Evolutionary conservation across 306 rosid genomes (phyloP), one percentile per base, ranked within the genome.

Genomic region (Pyrus bretschneideri): DNA sequence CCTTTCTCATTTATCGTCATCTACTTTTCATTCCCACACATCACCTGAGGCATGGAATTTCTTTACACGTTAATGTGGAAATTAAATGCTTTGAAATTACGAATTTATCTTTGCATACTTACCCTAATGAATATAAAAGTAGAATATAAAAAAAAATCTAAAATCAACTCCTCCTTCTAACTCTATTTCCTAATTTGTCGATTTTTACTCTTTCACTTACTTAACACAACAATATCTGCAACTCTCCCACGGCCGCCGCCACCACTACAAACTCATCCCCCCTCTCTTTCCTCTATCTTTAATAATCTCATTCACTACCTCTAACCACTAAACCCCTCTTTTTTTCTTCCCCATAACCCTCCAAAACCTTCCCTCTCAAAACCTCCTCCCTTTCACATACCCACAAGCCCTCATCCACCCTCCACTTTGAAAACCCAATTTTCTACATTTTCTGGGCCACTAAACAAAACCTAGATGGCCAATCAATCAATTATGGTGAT

Each of bases 341-440:
- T 69, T 64, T 61, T n/a, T 78, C 79, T 22, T 13, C 61, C 51
- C 60, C 79, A 77, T 78, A 79, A 49, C 84, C 83, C 81, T 78
- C 31, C 68, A 87, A 27, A 15, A 52, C 68, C 38, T 52, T 69
- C 46, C 17, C 70, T 25, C 81, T 63, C 62, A 57, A 57, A 57
- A 9, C 49, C 65, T 45, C 59, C 59, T 18, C 60, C 38, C 33
- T 76, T 52, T 49, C 75, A 49, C 68, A 55, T 14, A 10, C 74
- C 31, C 78, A 54, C 74, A 78, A 64, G 22, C 4, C 67, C 55
- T 31, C 42, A 67, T 35, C 38, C 72, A 9, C 11, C 58, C 60
- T 76, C 15, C 67, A 82, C 11, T 68, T 76, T 29, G 85, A 80
- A 35, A 86, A 76, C 79, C 87, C 88, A 0, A 74, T 83, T 21